Conservation (phyloP, 768 basidiomycete genomes). For the Leccinum olivaceopallidum region DNA sequence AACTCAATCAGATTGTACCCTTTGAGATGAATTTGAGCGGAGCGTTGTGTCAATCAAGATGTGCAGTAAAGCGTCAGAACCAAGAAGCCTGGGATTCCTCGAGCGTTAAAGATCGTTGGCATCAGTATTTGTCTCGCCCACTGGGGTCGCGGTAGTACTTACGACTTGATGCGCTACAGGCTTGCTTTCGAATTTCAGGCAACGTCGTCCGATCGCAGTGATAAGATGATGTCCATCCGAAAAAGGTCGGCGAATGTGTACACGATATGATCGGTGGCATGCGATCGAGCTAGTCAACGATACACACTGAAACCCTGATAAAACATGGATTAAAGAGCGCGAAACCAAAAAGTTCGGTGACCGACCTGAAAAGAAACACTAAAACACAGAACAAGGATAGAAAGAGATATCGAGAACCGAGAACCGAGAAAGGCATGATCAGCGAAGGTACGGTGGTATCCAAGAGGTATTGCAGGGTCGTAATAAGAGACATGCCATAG, state of each 20-base stretch:
- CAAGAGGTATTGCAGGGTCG: constrained; percentile 21
- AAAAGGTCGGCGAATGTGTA: constrained; percentile 9
- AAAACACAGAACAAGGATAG: background rate
- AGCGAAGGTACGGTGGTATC: constrained; percentile 24
- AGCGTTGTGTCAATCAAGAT: background rate
- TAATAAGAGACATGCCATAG: constrained; percentile 11
- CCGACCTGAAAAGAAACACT: constrained; percentile 7
- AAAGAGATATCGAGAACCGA: background rate
- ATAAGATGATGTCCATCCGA: constrained; percentile 2
- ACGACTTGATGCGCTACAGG: background rate
- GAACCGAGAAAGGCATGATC: constrained; percentile 1
- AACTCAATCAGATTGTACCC: background rate
- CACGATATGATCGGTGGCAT: constrained; percentile 9
- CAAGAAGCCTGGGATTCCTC: background rate
- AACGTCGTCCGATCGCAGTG: background rate
- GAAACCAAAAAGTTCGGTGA: background rate
- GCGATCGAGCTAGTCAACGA: constrained; percentile 20
- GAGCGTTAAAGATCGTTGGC: background rate
- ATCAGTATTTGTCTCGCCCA: background rate
- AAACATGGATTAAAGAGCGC: constrained; percentile 6
- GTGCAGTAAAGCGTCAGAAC: background rate
- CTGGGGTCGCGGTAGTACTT: background rate
- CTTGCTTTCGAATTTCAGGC: background rate
- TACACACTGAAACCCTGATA: constrained; percentile 9
- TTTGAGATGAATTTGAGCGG: background rate